A percentile compares a stretch with the other conserved stretches of the same genome.
phyloP scores from a whole-genome alignment of 495 filamentous ascomycete species.

The Thermochaetoides thermophila region DNA sequence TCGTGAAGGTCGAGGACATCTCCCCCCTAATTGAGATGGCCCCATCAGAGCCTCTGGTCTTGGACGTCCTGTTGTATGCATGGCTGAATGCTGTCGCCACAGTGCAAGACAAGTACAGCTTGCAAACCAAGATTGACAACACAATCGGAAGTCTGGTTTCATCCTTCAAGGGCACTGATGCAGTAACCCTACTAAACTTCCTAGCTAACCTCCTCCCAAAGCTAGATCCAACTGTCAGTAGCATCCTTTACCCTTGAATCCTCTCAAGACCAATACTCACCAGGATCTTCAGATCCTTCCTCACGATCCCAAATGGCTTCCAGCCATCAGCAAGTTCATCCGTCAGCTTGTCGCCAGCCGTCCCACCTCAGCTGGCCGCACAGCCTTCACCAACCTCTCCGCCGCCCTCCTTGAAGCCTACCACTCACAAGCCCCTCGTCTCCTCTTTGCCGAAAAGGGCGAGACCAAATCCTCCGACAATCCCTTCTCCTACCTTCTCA shows the following conservation, averaged over 20 bases:
- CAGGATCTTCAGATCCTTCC: slow-evolving; percentile 21
- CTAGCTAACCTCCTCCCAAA: slow-evolving; percentile 29
- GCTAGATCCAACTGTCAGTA: slow-evolving; percentile 25
- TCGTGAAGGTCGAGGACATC: slow-evolving; percentile 32
- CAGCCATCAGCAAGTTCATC: slow-evolving; percentile 23
- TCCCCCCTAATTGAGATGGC: slow-evolving; percentile 37
- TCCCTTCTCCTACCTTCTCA: slow-evolving; percentile 43
- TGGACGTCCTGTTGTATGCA: slow-evolving; percentile 36
- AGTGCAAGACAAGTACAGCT: slow-evolving; percentile 10
- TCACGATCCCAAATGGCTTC: slow-evolving; percentile 28
- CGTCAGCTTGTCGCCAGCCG: slow-evolving; percentile 28
- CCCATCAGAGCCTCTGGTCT: slow-evolving; percentile 32
- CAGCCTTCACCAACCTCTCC: slow-evolving; percentile 34
- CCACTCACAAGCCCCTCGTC: slow-evolving; percentile 21
- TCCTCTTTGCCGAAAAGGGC: slow-evolving; percentile 40
- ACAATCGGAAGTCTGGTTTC: slow-evolving; percentile 29
- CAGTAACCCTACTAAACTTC: slow-evolving; percentile 33
- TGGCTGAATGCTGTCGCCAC: slow-evolving; percentile 29
- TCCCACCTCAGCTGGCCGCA: slow-evolving; percentile 31
- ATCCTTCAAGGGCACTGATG: slow-evolving; percentile 36
- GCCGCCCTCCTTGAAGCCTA: slow-evolving; percentile 40
- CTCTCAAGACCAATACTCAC: neutral
- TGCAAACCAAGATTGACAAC: slow-evolving; percentile 28
- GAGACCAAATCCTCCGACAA: slow-evolving; percentile 22
- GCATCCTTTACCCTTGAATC: neutral